These are phyloP conservation scores for Coniochaeta hoffmannii DNA, from an alignment of 2,329 filamentous ascomycete genomes.

Conservation along the genomic window DNA sequence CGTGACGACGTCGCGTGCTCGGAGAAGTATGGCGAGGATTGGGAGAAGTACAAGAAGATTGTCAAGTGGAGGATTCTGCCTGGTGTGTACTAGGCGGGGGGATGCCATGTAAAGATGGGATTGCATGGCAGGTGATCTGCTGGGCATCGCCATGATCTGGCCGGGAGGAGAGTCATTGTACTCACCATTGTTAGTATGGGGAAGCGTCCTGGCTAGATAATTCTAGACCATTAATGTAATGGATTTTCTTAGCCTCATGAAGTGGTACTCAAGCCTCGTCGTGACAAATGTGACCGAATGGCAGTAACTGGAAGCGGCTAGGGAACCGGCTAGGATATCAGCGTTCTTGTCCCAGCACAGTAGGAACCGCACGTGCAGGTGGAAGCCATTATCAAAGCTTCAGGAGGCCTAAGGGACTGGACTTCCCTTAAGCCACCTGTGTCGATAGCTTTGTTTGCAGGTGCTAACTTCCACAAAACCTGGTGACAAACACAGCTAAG, in stretches of 20 bases:
- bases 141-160: not conserved
- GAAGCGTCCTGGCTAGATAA: not conserved
- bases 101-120: constrained; percentile 9
- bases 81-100: constrained; percentile 83
- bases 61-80: constrained; percentile 81
- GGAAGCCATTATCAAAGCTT: too few relatives aligned
- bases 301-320: too few relatives aligned
- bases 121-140: not conserved
- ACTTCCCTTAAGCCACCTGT: too few relatives aligned
- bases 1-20: constrained; percentile 88
- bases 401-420: too few relatives aligned
- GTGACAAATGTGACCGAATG: too few relatives aligned
- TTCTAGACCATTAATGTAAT: not conserved
- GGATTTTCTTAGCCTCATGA: not conserved
- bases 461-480: not conserved
- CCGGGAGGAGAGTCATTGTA: not conserved
- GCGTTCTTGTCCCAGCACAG: too few relatives aligned
- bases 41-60: constrained; percentile 78
- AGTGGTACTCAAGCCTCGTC: too few relatives aligned
- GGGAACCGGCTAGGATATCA: too few relatives aligned
- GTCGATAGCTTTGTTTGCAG: too few relatives aligned
- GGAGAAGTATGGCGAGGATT: constrained; percentile 87
- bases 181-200: not conserved
- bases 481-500: not conserved
- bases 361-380: too few relatives aligned